A percentile compares a stretch with the other conserved stretches of the same genome.
Conservation (phyloP, 23 red algal species). For the Rhodosorus marinus region DNA sequence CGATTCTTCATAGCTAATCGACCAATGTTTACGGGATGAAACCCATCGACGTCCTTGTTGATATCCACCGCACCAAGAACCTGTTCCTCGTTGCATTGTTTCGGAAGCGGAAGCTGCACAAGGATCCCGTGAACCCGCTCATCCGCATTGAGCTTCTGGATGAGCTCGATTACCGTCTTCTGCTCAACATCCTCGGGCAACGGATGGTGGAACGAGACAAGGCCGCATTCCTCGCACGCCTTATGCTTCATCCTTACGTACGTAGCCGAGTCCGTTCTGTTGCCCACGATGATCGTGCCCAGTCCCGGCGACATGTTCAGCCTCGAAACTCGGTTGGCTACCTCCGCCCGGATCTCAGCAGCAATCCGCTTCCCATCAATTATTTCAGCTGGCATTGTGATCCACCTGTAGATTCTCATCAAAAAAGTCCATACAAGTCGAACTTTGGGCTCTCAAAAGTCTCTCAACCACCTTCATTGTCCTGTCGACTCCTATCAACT, state of each 20-base stretch:
- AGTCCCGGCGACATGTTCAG: constrained; percentile 40
- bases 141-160: constrained; percentile 34
- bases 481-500: too few relatives aligned
- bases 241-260: constrained; percentile 60
- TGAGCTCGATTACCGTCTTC: constrained; percentile 21
- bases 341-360: constrained; percentile 22
- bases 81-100: constrained; percentile 41
- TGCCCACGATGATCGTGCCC: constrained; percentile 62
- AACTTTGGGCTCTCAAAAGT: too few relatives aligned
- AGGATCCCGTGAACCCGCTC: constrained; percentile 75
- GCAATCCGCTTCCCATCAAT: constrained; percentile 67
- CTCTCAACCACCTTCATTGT: too few relatives aligned
- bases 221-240: constrained; percentile 63
- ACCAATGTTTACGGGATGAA: constrained; percentile 83
- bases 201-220: constrained; percentile 52
- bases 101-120: constrained; percentile 67
- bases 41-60: constrained; percentile 91
- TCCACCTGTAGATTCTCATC: too few relatives aligned
- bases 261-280: constrained; percentile 48
- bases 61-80: constrained; percentile 36
- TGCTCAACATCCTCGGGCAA: constrained; percentile 34
- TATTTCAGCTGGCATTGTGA: too few relatives aligned
- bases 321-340: constrained; percentile 11
- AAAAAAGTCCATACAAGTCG: too few relatives aligned
- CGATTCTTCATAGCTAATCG: constrained; percentile 39